phyloP scores from a whole-genome alignment of 495 filamentous ascomycete species.

The Cladorrhinum samala region DNA sequence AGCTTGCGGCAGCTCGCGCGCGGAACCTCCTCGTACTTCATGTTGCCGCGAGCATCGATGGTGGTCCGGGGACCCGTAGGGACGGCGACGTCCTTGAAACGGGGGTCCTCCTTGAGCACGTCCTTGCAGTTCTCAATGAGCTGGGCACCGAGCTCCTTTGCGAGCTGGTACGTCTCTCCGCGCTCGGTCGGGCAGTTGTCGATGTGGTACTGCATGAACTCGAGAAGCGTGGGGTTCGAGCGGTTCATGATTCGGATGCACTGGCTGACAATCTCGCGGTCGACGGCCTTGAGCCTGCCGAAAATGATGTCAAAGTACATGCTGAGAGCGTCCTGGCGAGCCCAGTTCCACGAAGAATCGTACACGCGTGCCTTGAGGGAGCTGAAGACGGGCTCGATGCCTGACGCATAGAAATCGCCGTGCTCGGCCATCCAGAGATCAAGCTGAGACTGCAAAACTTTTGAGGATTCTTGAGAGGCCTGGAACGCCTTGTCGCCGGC shows the following conservation, averaged over 20 bases:
- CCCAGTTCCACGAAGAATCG: conserved; percentile 99
- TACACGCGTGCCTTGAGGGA: conserved; percentile 91
- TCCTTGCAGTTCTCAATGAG: conserved; percentile 98
- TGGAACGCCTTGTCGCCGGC: conserved; percentile 91
- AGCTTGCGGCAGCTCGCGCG: conserved; percentile 88
- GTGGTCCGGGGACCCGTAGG: conserved; percentile 88
- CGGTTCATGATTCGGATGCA: conserved; percentile 99
- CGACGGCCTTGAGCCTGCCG: conserved; percentile 82
- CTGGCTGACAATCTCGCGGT: conserved; percentile 95
- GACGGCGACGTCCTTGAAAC: conserved; percentile 90
- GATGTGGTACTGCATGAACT: conserved; percentile 99
- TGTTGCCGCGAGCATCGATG: conserved; percentile 81
- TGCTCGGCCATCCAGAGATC: conserved; percentile 95
- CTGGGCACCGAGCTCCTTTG: conserved; percentile 90
- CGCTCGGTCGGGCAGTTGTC: conserved; percentile 96
- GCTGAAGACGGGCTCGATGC: conserved; percentile 92
- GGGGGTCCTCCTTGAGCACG: conserved; percentile 70
- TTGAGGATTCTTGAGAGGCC: conserved; percentile 72
- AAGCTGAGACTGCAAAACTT: conserved; percentile 81
- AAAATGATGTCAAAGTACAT: conserved; percentile 99
- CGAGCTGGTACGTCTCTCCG: conserved; percentile 94
- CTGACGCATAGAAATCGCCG: conserved; percentile 89
- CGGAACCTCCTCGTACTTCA: conserved; percentile 84
- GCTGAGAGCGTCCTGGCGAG: conserved; percentile 88
- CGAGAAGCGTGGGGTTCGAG: conserved; percentile 87